Evolutionary conservation across 768 basidiomycete species (phyloP).

Genomic region (Tricholoma furcatifolium): DNA sequence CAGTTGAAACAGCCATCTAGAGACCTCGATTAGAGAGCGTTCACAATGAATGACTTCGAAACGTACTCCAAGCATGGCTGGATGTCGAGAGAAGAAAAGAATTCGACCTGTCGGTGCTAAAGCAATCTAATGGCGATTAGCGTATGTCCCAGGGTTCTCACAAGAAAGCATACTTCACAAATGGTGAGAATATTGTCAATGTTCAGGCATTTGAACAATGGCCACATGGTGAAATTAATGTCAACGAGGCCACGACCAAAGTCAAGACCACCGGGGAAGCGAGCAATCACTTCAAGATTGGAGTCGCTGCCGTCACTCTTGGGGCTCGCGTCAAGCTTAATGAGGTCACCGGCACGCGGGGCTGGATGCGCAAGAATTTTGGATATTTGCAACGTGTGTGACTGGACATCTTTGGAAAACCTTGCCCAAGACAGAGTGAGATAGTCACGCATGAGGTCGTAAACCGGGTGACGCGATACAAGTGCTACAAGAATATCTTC

Average conservation of each 20-base stretch:
- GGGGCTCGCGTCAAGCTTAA: constrained; percentile 82
- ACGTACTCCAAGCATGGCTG: constrained; percentile 82
- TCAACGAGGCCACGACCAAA: constrained; percentile 90
- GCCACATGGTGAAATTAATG: constrained; percentile 97
- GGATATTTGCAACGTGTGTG: constrained; percentile 86
- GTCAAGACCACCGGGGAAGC: constrained; percentile 92
- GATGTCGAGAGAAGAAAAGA: constrained; percentile 85
- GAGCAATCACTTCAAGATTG: constrained; percentile 78
- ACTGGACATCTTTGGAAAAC: constrained; percentile 91
- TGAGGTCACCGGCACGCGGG: constrained; percentile 82
- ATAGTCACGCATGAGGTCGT: constrained; percentile 94
- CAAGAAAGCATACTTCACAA: constrained; percentile 62
- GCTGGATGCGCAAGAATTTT: constrained; percentile 87
- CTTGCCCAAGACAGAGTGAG: constrained; percentile 95
- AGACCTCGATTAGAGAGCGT: constrained; percentile 7
- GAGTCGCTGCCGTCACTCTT: constrained; percentile 50
- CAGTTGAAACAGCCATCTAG: constrained; percentile 83
- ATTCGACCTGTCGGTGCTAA: constrained; percentile 84
- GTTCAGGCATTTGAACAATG: constrained; percentile 88
- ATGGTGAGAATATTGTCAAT: constrained; percentile 92
- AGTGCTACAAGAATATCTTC: constrained; percentile 47
- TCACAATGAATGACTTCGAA: neutral
- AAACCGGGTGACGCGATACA: constrained; percentile 91
- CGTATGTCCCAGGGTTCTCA: constrained; percentile 25
- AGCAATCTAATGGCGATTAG: constrained; percentile 70